Percentiles rank a stretch among this genome's conserved stretches.
These are phyloP conservation scores for Fraxinus angustifolia DNA, from an alignment of 305 asterid species.

Conservation along the genomic window DNA sequence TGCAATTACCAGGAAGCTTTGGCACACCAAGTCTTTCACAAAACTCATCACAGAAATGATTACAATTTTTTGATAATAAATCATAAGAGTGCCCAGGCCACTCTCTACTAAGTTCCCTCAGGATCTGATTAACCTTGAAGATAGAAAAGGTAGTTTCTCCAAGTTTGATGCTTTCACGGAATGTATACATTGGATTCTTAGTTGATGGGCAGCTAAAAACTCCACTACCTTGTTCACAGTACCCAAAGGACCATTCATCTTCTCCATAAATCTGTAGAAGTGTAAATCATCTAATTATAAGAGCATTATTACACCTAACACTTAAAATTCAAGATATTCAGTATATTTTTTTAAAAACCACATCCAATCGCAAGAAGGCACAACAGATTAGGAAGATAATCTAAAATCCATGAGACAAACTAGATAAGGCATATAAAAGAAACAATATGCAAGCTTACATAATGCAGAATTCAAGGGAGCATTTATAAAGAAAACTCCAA, in stretches of 20 bases:
- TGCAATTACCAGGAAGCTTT: slow-evolving; percentile 81
- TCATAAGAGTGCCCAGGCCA: slow-evolving; percentile 97
- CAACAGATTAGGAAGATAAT: not conserved
- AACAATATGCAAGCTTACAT: not conserved
- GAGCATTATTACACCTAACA: not conserved
- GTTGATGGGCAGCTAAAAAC: slow-evolving; percentile 50
- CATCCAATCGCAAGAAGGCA: not conserved
- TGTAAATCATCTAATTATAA: not conserved
- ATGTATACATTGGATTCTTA: slow-evolving; percentile 47
- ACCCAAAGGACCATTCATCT: slow-evolving; percentile 57
- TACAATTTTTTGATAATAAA: slow-evolving; percentile 82
- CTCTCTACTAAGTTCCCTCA: slow-evolving; percentile 87
- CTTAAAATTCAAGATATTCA: not conserved
- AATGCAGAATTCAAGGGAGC: not conserved
- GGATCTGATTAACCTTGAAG: slow-evolving; percentile 75
- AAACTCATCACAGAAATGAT: slow-evolving; percentile 89
- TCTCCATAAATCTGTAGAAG: slow-evolving; percentile 35
- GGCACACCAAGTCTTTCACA: slow-evolving; percentile 93
- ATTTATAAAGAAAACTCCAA: not conserved
- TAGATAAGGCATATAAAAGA: not conserved
- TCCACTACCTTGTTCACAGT: slow-evolving; percentile 52
- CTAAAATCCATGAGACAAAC: not conserved
- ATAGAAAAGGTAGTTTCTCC: slow-evolving; percentile 63
- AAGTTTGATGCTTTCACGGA: slow-evolving; percentile 58
- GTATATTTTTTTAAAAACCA: not conserved